Evolutionary conservation across 345 rosid genomes (phyloP), one percentile per base, ranked within the genome.

Genomic region (Turritis glabra): DNA sequence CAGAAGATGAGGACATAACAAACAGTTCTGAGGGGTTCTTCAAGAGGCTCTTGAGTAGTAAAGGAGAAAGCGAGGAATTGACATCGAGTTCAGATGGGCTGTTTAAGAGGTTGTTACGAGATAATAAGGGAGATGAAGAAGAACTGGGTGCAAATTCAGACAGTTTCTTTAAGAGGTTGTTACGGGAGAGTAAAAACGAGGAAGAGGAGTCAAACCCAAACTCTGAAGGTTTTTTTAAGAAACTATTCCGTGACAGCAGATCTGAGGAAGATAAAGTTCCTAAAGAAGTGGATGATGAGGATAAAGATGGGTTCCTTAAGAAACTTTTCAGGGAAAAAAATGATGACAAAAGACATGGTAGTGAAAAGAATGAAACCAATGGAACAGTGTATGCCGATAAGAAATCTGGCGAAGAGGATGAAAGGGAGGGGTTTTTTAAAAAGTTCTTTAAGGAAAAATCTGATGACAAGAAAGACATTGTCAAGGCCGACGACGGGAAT

Each of bases 251-350:
- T 74, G 99, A 92, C 81, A 92, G 85, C 85, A 90, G 90, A 80
- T 84, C 74, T 59, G 89, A 81, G 71, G 85, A 71, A 74, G 93
- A 86, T 43, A 92, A 80, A 74, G 64, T 73, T 80, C 77, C 82
- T 66, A 95, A 87, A 85, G 84, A 91, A 50, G 22, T 80, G 64
- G 95, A 92, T 71, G 90, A 90, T 67, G 96, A 92, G 72, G 98
- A 92, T 62, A 92, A 84, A 70, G 99, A 92, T 69, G 99, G 99
- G 13, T 92, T 96, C 72, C 90, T 92, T 73, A 82, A 84, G 68
- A 92, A 89, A 74, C 75, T 92, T 37, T 90, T 95, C 44, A 90
- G 85, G 89, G 99, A 92, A 44, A 92, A 85, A 80, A 73, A 71
- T 71, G 98, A 90, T 62, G 99, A 92, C 61, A 90, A 83, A 87